Evolutionary conservation across 2,329 filamentous ascomycete species (phyloP).

Genomic region (Monosporascus sp.): DNA sequence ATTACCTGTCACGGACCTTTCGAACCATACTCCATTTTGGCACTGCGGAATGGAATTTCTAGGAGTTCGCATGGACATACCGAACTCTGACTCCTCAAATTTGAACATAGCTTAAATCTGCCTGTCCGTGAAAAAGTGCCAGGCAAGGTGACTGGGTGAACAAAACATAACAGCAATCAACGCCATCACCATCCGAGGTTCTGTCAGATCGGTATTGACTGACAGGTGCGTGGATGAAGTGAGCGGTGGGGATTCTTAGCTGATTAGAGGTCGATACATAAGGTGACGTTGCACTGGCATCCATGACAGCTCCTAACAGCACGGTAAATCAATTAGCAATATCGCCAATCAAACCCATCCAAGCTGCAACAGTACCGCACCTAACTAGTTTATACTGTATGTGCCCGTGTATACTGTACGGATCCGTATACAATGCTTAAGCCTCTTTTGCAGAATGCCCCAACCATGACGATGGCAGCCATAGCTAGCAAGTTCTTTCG

Average conservation of each 20-base stretch:
- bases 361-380: conserved; percentile 15
- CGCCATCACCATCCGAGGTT: background rate
- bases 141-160: background rate
- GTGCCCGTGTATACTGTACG: background rate
- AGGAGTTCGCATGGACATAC: background rate
- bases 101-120: background rate
- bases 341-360: conserved; percentile 20
- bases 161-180: background rate
- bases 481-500: no score
- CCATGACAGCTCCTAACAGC: no score
- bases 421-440: no score
- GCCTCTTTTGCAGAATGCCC: no score
- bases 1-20: background rate
- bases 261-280: no score
- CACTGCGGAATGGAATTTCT: background rate
- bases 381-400: background rate
- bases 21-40: background rate
- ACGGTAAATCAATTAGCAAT: conserved; percentile 16
- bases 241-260: background rate
- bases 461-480: no score
- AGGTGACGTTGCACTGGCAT: no score
- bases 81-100: background rate
- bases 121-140: background rate
- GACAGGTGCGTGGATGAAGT: background rate
- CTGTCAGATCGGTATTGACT: background rate